Evolutionary conservation across 768 basidiomycete species (phyloP), one percentile per base, ranked within the genome.

Genomic region (Boletus rubescentipes): DNA sequence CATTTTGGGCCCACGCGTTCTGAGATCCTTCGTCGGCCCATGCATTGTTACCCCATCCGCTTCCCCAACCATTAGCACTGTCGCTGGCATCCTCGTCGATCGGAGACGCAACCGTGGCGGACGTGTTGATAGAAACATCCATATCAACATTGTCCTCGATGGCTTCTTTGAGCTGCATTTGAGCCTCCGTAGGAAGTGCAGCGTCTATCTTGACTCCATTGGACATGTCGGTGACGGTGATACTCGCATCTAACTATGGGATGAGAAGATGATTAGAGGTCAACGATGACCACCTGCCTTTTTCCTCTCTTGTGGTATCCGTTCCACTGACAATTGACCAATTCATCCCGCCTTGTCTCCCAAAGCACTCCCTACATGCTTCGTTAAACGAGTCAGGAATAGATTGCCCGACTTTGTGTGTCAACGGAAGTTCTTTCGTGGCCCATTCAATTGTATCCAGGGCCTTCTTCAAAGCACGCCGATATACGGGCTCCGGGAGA

Each of bases 291-390:
- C 26, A 21, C 49, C 7, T 32, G 23, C 61, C 61, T 54, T 57
- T 49, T 37, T 55, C 30, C 29, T 58, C 51, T 11, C 46, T 36
- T 14, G 51, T 14, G 9, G 30, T 49, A 36, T 53, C 44, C 21
- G 49, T 48, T 35, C 52, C 53, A 36, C 50, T 56, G 16, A 53
- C 49, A n/a, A 58, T 14, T 3, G 59, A 46, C 59, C 70, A 70
- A 44, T 75, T 78, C 0, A 73, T 70, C 9, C 77, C 75, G 4
- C 75, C 71, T 55, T 77, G 76, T 31, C 63, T 64, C 15, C 79
- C 86, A 70, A 80, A 88, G 35, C 76, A 74, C 2, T 67, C 70
- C 14, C 71, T 69, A 59, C 79, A 85, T 0, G 75, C 83, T 30
- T 65, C 59, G 59, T 77, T 79, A 56, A 87, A 79, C 3, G 66